Conservation (phyloP, 1,139 yeast genomes). For the Suhomyces bokatorum region DNA sequence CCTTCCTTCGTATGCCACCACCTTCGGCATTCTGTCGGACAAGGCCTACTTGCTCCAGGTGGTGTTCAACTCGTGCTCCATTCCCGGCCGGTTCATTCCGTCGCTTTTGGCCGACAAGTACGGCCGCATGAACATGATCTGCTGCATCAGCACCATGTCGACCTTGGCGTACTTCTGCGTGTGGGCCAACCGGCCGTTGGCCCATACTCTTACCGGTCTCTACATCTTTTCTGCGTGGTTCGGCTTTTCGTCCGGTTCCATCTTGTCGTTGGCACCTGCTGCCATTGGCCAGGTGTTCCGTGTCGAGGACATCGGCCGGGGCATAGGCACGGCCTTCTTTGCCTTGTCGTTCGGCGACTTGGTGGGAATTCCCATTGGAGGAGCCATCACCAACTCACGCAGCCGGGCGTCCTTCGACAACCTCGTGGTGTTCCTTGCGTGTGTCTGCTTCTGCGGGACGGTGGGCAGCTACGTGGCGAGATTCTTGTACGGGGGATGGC, state of each 20-base stretch:
- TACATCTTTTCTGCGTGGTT: constrained; percentile 29
- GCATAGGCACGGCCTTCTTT: constrained; percentile 35
- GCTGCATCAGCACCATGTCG: constrained; percentile 22
- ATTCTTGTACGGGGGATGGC: constrained; percentile 28
- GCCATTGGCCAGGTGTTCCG: constrained; percentile 31
- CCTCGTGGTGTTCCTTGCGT: constrained; percentile 31
- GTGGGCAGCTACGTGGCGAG: constrained; percentile 27
- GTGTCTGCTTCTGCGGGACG: constrained; percentile 28
- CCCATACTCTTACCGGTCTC: constrained; percentile 26
- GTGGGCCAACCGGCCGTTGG: constrained; percentile 32
- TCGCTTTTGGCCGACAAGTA: constrained; percentile 32
- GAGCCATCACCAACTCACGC: constrained; percentile 31
- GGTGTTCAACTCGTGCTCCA: constrained; percentile 31
- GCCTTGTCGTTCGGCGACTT: constrained; percentile 36
- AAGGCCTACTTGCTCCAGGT: constrained; percentile 27
- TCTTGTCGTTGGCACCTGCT: constrained; percentile 33
- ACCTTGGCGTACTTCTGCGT: constrained; percentile 25
- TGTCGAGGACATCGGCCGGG: constrained; percentile 33
- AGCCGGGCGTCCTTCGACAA: constrained; percentile 25
- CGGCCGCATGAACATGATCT: constrained; percentile 33
- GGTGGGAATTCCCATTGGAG: constrained; percentile 38
- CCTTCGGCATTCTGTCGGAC: constrained; percentile 25
- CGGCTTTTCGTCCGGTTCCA: constrained; percentile 36
- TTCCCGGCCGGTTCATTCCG: constrained; percentile 32
- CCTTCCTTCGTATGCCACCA: constrained; percentile 32